phyloP scores from a whole-genome alignment of 73 alveolate genomes.

The Tetrahymena borealis region DNA sequence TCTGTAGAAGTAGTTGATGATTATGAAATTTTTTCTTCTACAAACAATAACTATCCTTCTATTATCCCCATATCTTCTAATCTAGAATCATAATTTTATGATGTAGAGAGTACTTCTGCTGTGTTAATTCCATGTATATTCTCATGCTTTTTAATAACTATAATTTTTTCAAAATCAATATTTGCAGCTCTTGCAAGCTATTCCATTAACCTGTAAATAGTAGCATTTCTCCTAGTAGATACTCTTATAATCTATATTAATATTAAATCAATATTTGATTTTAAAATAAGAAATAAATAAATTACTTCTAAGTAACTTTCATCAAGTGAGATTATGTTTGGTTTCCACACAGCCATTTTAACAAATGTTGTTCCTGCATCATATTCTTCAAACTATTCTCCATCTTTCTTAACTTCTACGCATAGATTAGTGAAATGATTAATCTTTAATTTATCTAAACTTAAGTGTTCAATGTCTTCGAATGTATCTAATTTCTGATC shows the following conservation, averaged over 20 bases:
- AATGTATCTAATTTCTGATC: constrained; percentile 30
- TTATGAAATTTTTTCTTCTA: not conserved
- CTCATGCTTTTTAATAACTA: constrained; percentile 2
- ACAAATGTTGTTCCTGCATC: not conserved
- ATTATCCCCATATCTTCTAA: constrained; percentile 5
- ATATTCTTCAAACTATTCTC: constrained; percentile 17
- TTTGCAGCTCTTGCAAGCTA: not conserved
- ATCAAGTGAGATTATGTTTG: constrained; percentile 5
- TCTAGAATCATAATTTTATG: not conserved
- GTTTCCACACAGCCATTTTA: constrained; percentile 15
- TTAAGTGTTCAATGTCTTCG: constrained; percentile 15
- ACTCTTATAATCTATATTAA: not conserved
- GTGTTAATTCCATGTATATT: constrained; percentile 2
- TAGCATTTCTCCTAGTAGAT: not conserved
- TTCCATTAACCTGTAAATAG: not conserved
- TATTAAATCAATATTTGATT: not conserved
- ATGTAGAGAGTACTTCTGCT: not conserved
- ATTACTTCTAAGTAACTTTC: constrained; percentile 5
- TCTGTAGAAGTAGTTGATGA: constrained; percentile 1
- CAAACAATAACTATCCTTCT: constrained; percentile 12
- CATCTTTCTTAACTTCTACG: constrained; percentile 8
- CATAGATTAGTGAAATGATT: not conserved
- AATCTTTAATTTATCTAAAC: constrained; percentile 5
- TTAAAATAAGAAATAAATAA: not conserved
- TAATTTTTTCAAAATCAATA: not conserved